Base-by-base conservation (phyloP, 2,329 filamentous ascomycete genomes). In the Fusarium protoensiforme region DNA sequence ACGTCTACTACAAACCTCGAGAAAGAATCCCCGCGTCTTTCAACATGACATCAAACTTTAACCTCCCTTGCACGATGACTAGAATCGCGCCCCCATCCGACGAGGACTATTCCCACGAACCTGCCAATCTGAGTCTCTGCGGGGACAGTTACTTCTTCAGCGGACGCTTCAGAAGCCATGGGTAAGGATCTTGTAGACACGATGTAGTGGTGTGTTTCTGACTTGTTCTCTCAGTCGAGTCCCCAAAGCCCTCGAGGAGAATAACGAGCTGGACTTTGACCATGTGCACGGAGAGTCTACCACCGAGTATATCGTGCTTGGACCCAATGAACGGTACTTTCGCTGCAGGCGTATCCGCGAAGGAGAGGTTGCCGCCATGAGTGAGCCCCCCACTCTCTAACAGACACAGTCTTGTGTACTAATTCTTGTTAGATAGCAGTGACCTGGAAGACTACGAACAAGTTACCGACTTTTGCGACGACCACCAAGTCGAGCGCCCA, bases 101-200 rank as follows among this genome's bases (percentile, higher is more conserved):
- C 27, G 71, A 75, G 18, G 58, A 65, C 11, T 67, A 65, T 33
- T 67, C 61, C 2, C 22, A 69, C 22, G 75, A 77, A 35, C 31
- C 62, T 29, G 51, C 74, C 7, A 61, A 67, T 5, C 20, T 78
- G 3, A 77, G 70, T 24, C 72, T 77, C 13, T 65, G 67, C 7
- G 75, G 74, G 2, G 62, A 69, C 7, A 31, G 46, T 9, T 77
- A 65, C 62, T 77, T 74, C n/a, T 77, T 76, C 20, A 76, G 75
- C 36, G 75, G 75, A 7, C 65, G 63, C 10, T 27, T 18, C 1
- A 64, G 61, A 27, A 77, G 73, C 29, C 73, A 74, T n/a, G 75
- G 74, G 75, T 77, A 24, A 38, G 29, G 5, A 16, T 54, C 24
- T 10, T 31, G 13, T 1, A 9, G 13, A 1, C 5, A 11, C 43